Percentiles rank a stretch among this genome's conserved stretches.
phyloP scores from a whole-genome alignment of 108 stramenopile species.

The Halocafeteria seosinensis region DNA sequence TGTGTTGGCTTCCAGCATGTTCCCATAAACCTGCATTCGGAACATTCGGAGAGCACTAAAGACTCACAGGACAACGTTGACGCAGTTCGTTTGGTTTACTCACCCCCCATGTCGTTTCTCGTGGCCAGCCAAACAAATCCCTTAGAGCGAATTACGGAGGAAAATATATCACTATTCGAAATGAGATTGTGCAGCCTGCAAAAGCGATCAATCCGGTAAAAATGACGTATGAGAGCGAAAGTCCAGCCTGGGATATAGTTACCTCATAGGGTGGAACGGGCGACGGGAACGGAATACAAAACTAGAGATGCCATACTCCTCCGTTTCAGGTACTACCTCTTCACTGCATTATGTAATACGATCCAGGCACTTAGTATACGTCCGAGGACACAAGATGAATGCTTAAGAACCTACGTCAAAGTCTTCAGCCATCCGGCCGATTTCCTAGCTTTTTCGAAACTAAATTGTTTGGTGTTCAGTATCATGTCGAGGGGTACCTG shows the following conservation, averaged over 20 bases:
- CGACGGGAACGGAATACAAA: slow-evolving; percentile 43
- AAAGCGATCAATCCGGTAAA: background rate
- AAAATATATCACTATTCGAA: background rate
- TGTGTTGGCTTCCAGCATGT: slow-evolving; percentile 18
- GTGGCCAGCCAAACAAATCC: slow-evolving; percentile 47
- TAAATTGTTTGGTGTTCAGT: slow-evolving; percentile 49
- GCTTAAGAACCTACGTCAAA: too few relatives aligned
- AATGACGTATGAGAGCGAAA: background rate
- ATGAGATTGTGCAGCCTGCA: background rate
- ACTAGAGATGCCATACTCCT: slow-evolving; percentile 53
- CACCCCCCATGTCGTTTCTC: slow-evolving; percentile 22
- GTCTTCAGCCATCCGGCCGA: slow-evolving; percentile 53
- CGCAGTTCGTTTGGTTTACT: slow-evolving; percentile 49
- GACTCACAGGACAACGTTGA: slow-evolving; percentile 36
- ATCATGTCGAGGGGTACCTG: slow-evolving; percentile 38
- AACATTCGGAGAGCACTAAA: slow-evolving; percentile 33
- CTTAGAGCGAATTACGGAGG: slow-evolving; percentile 38
- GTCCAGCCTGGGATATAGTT: background rate
- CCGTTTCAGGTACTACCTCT: slow-evolving; percentile 44
- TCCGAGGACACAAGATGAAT: too few relatives aligned
- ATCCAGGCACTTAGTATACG: too few relatives aligned
- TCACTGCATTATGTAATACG: slow-evolving; percentile 37
- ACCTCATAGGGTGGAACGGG: slow-evolving; percentile 31
- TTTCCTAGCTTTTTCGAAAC: slow-evolving; percentile 41
- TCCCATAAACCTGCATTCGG: slow-evolving; percentile 24